Evolutionary conservation across 202 grass and related monocot genomes (phyloP).

Genomic region (Setaria italica): DNA sequence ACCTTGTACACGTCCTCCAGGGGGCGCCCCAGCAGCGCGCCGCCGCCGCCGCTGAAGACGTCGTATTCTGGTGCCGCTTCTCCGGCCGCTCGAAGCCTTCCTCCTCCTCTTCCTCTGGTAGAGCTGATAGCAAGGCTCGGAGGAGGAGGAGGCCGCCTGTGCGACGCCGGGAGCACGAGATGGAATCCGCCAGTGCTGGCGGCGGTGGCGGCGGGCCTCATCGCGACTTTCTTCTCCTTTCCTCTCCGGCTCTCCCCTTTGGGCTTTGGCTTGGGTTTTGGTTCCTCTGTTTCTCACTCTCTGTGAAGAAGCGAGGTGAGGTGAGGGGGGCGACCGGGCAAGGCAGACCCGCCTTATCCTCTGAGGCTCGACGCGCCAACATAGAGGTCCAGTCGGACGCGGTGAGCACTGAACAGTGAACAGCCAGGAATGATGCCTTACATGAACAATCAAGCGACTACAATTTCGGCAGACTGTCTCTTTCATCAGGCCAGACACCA

Average conservation of each 20-base stretch:
- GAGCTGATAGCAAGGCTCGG: neutral
- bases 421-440: no score
- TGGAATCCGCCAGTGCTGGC: slow-evolving; percentile 34
- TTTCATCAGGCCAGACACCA: neutral
- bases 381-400: no score
- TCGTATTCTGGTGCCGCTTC: neutral
- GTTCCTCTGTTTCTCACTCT: neutral
- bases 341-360: slow-evolving; percentile 13
- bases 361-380: neutral
- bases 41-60: neutral
- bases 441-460: neutral
- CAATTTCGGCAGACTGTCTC: neutral
- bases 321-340: no score
- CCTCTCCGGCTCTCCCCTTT: no score
- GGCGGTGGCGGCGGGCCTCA: slow-evolving; percentile 36
- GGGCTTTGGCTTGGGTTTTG: slow-evolving; percentile 5
- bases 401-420: no score
- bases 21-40: slow-evolving; percentile 35
- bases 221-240: neutral
- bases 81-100: neutral
- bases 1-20: slow-evolving; percentile 85
- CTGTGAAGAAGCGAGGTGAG: neutral
- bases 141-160: neutral
- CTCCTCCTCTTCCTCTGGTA: neutral
- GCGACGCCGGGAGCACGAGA: slow-evolving; percentile 17